A percentile compares a stretch with the other conserved stretches of the same genome.
Conservation (phyloP, 805 yeast species). For the Nakazawaea holstii region DNA sequence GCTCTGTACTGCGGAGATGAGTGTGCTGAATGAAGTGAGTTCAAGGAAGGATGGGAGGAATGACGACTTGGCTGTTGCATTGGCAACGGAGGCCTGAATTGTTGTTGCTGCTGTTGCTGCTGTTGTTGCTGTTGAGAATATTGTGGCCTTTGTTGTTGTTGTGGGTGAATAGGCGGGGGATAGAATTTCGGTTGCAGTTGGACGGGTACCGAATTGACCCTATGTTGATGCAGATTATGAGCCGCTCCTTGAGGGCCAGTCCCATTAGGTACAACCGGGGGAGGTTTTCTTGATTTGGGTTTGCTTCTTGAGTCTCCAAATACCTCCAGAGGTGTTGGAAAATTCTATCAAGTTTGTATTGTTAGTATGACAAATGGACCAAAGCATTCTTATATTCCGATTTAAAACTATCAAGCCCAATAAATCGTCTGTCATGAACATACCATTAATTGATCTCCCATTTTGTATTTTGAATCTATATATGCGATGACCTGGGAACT, state of each 20-base stretch:
- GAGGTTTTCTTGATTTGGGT: conserved; percentile 15
- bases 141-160: background rate
- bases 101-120: conserved; percentile 10
- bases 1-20: background rate
- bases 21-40: conserved; percentile 1
- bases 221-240: conserved; percentile 14
- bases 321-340: conserved; percentile 11
- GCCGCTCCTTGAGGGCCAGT: conserved; percentile 12
- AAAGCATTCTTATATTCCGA: background rate
- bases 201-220: conserved; percentile 12
- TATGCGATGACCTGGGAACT: background rate
- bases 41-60: conserved; percentile 5
- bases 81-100: background rate
- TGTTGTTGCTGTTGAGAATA: conserved; percentile 3
- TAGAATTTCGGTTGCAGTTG: conserved; percentile 2
- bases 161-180: background rate
- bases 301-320: conserved; percentile 15
- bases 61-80: background rate
- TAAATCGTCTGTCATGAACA: background rate
- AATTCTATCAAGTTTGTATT: background rate
- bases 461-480: background rate
- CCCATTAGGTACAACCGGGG: conserved; percentile 10
- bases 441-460: conserved; percentile 10
- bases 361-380: conserved; percentile 1
- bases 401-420: too few relatives aligned